Evolutionary conservation across 2,329 filamentous ascomycete species (phyloP), one percentile per base, ranked within the genome.

Genomic region (Claviceps sp.): DNA sequence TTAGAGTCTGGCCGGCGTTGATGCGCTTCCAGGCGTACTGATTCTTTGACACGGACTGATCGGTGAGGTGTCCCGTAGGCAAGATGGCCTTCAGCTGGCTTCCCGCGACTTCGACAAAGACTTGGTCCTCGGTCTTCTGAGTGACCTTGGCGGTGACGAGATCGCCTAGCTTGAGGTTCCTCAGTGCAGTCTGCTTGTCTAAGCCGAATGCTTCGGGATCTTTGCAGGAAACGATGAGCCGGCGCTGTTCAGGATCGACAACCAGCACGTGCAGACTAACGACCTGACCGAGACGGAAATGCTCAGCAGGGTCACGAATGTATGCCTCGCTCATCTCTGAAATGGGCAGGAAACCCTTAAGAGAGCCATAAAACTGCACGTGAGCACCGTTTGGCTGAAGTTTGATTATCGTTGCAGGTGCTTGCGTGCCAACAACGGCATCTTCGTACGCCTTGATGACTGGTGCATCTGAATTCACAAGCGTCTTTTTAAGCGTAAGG

Each of bases 321-420:
- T 85, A 96, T 11, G 90, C 89, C 65, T 98, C 93, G 64, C 93
- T 97, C 93, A 98, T 98, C 68, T 98, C 91, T 1, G 87, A 87
- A 0, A 95, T 83, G 2, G 93, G 93, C 51, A 98, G 75, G 71
- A 94, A 98, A 8, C 86, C 94, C 57, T 82, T 80, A 20, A 98
- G 74, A 8, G 75, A 70, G 17, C 88, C 88, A 61, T 94, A 98
- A 68, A 97, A 98, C 63, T 95, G 88, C 50, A 98, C 85, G 17
- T 91, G 80, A 11, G 93, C 93, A 53, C 93, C 93, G 50, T 81
- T 80, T 3, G 78, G 69, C 52, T 88, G 74, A 11, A 98, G 74
- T 56, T 86, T 94, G 58, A 95, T 77, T 57, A 98, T 85, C 0
- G 89, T 96, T 53, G 91, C 93, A 7, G 86, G 86, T 37, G 85